Conservation (phyloP, 345 rosid species). For the Draba incana region DNA sequence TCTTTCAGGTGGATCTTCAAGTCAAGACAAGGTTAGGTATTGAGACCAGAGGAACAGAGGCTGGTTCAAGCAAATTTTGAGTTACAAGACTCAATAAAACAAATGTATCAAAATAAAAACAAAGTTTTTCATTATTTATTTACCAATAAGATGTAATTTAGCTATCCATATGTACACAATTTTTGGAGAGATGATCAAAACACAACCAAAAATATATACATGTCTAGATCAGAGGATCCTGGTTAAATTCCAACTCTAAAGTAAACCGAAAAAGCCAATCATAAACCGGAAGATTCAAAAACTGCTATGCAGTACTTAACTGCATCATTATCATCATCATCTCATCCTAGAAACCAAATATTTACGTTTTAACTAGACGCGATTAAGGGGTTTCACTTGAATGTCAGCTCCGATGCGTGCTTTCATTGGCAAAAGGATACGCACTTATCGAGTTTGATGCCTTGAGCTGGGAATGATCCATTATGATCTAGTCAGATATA, state of each 20-base stretch:
- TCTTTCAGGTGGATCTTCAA: slow-evolving; percentile 58
- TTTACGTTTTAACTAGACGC: slow-evolving; percentile 24
- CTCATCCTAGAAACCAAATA: slow-evolving; percentile 22
- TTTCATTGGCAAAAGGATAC: not conserved
- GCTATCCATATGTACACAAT: slow-evolving; percentile 1
- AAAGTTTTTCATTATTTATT: slow-evolving; percentile 13
- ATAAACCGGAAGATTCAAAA: not conserved
- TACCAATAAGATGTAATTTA: slow-evolving; percentile 12
- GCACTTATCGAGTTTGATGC: slow-evolving; percentile 10
- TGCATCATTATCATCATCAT: slow-evolving; percentile 16
- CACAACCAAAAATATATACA: slow-evolving; percentile 19
- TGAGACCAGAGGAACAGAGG: slow-evolving; percentile 23
- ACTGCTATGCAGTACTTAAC: not conserved
- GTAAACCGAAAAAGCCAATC: slow-evolving; percentile 3
- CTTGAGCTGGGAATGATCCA: slow-evolving; percentile 7
- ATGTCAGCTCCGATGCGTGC: slow-evolving; percentile 21
- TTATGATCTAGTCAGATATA: slow-evolving; percentile 15
- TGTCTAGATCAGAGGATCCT: slow-evolving; percentile 17
- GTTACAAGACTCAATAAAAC: slow-evolving; percentile 6
- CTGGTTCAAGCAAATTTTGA: slow-evolving; percentile 27
- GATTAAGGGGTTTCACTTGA: not conserved
- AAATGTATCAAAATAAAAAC: not conserved
- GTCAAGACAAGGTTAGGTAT: slow-evolving; percentile 44
- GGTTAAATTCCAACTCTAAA: not conserved
- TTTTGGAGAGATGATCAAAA: not conserved